A percentile compares a stretch with the other conserved stretches of the same genome.
phyloP scores from a whole-genome alignment of 2,329 filamentous ascomycete species.

The Trichoderma harzianum region DNA sequence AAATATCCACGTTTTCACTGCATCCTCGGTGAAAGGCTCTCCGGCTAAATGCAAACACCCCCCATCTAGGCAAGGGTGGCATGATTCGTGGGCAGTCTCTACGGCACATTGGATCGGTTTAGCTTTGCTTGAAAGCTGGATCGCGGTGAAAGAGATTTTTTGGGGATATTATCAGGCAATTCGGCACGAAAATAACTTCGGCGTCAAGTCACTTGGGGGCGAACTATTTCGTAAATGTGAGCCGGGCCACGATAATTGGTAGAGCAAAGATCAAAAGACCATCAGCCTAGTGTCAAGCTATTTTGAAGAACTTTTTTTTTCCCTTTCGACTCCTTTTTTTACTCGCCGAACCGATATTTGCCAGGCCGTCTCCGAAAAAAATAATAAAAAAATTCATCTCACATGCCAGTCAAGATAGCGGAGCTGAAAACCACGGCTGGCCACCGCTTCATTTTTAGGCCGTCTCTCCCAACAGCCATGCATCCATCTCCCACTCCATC shows the following conservation, averaged over 20 bases:
- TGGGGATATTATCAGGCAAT: background rate
- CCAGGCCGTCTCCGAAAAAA: background rate
- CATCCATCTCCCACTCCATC: constrained; percentile 15
- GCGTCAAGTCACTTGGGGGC: background rate
- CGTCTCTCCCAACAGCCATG: constrained; percentile 1
- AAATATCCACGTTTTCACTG: constrained; percentile 11
- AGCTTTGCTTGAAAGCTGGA: background rate
- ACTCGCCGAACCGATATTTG: background rate
- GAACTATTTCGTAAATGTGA: background rate
- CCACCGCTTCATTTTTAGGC: background rate
- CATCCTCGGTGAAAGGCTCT: constrained; percentile 1
- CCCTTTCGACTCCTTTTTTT: background rate
- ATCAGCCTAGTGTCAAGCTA: background rate
- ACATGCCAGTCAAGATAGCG: background rate
- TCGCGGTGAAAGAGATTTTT: background rate
- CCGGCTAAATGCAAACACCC: constrained; percentile 11
- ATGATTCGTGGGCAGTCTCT: constrained; percentile 1
- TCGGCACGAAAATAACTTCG: background rate
- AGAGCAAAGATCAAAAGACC: background rate
- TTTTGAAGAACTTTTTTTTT: background rate
- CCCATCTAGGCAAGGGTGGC: background rate
- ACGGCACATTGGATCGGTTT: background rate
- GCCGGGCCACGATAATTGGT: background rate
- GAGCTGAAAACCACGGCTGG: background rate
- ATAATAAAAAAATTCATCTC: background rate